phyloP scores from a whole-genome alignment of 2,329 filamentous ascomycete species.

The Metarhizium guizhouense region DNA sequence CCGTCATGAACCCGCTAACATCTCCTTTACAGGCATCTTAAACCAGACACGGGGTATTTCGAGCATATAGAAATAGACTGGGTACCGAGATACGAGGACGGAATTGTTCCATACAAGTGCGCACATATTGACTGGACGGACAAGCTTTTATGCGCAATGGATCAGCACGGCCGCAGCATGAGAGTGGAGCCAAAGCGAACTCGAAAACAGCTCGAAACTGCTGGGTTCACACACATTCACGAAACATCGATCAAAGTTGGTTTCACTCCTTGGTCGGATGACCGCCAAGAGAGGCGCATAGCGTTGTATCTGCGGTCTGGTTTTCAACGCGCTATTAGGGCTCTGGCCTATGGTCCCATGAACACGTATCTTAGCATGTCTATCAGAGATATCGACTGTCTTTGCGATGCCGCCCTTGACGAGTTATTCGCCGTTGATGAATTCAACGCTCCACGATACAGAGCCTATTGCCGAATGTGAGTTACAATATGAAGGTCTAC shows the following conservation, averaged over 20 bases:
- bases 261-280: conserved; percentile 58
- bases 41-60: conserved; percentile 60
- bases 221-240: conserved; percentile 68
- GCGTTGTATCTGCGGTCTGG: conserved; percentile 72
- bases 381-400: conserved; percentile 50
- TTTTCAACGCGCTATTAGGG: conserved; percentile 59
- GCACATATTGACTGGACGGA: conserved; percentile 37
- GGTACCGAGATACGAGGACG: conserved; percentile 50
- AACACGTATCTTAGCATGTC: conserved; percentile 31
- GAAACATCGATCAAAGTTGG: conserved; percentile 58
- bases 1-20: neutral
- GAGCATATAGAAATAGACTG: conserved; percentile 84
- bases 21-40: conserved; percentile 49
- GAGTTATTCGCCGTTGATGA: conserved; percentile 39
- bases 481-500: conserved; percentile 23
- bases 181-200: neutral
- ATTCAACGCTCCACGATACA: conserved; percentile 45
- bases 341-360: conserved; percentile 60
- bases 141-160: neutral
- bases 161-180: neutral
- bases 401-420: conserved; percentile 50
- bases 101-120: conserved; percentile 42
- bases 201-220: conserved; percentile 41
- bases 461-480: conserved; percentile 65
- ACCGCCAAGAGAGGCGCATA: conserved; percentile 53